Conservation (phyloP, 352 stramenopile species). For the Phytophthora pisi region DNA sequence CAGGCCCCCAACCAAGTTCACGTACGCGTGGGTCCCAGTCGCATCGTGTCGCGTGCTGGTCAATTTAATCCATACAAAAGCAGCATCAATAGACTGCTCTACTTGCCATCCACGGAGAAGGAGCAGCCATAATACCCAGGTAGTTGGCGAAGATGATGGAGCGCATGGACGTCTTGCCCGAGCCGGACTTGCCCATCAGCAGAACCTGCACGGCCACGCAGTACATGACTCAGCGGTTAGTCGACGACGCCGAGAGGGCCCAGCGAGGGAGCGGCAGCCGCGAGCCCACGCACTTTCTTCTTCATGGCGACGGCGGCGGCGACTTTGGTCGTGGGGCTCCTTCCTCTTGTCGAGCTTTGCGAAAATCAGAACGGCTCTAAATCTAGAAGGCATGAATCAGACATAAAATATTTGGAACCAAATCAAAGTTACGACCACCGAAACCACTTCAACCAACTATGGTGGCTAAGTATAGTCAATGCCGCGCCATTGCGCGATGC, state of each 20-base stretch:
- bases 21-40: constrained; percentile 93
- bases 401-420: not conserved
- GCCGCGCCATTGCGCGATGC: not conserved
- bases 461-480: not conserved
- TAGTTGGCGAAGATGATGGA: constrained; percentile 99
- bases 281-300: constrained; percentile 51
- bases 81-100: not conserved
- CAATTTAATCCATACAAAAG: not conserved
- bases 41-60: constrained; percentile 96
- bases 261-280: not conserved
- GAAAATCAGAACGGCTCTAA: not conserved
- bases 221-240: not conserved
- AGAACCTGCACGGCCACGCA: constrained; percentile 75
- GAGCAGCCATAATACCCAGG: constrained; percentile 64
- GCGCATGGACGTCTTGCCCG: constrained; percentile 99
- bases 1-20: not conserved
- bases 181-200: constrained; percentile 96
- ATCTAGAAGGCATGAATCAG: not conserved
- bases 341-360: not conserved
- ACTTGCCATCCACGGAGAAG: not conserved
- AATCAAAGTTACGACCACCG: not conserved
- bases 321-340: not conserved
- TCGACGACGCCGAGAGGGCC: not conserved
- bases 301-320: constrained; percentile 41
- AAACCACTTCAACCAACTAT: not conserved